phyloP scores from a whole-genome alignment of 257 asterid genomes.

The Solanum pinnatisectum region DNA sequence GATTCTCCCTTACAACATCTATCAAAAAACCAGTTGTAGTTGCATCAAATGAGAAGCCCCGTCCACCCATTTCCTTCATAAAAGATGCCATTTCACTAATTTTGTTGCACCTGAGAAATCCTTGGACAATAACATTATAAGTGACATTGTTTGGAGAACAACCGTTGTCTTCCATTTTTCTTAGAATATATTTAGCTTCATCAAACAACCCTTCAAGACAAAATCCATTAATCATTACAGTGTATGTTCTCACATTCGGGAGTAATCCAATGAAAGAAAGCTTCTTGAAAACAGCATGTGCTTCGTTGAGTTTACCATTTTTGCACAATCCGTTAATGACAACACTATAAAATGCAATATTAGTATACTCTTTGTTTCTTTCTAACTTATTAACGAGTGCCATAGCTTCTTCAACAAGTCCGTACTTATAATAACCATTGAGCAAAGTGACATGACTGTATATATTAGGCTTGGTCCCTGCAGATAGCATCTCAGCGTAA shows the following conservation, averaged over 20 bases:
- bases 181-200: not conserved
- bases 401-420: not conserved
- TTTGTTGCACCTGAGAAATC: not conserved
- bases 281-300: not conserved
- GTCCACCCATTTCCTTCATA: constrained; percentile 7
- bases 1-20: not conserved
- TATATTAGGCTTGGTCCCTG: not conserved
- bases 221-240: not conserved
- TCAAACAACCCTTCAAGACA: not conserved
- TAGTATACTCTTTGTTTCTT: not conserved
- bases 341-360: not conserved
- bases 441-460: not conserved
- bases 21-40: not conserved
- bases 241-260: not conserved
- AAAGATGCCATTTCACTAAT: not conserved
- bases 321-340: not conserved
- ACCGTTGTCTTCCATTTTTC: not conserved
- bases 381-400: not conserved
- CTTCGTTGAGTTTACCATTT: not conserved
- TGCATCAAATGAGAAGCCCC: not conserved
- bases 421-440: not conserved
- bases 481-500: not conserved
- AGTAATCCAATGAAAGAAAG: not conserved
- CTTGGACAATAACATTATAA: not conserved
- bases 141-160: not conserved